Base-by-base conservation (phyloP, 139 green algal genomes). In the Astrephomene gubernaculifera region DNA sequence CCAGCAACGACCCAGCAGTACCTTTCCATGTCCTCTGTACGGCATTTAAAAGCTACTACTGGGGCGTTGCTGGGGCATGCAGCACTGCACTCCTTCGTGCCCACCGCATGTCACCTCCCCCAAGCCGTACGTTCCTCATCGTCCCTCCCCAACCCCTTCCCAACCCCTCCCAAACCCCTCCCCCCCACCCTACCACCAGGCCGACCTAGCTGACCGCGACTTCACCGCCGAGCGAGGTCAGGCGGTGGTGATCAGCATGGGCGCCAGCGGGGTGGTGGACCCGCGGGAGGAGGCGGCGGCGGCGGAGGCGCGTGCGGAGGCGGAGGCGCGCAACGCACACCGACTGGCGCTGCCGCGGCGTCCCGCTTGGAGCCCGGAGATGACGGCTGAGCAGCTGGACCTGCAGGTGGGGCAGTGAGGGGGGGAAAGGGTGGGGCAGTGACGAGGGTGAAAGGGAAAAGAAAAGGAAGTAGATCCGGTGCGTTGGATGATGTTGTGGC, bases 341-440 rank as follows among this genome's bases (percentile, higher is more conserved):
- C 64, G 64, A 5, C 86, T 92, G 35, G 63, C 61, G 60, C 65
- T 99, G 33, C 97, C 94, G 0, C 89, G 95, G 29, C 90, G 97
- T 25, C 97, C 97, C 0, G 36, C 81, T 9, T 99, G 97, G 97
- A 90, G 82, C 36, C 39, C 64, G 0, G 82, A 76, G 39, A 98
- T 89, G 53, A 97, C 92, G 0, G 69, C 92, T 6, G 95, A 97
- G 69, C 83, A 97, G 85, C 89, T 99, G 71, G 95, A 99, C 29
- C 80, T 86, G 31, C 89, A 96, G 88, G 91, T 91, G 49, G 27
- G 87, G 68, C 52, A 10, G 7, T 49, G 52, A 31, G 36, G 72
- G 25, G 41, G 41, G 70, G 43, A 5, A 31, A 8, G 41, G 70
- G 41, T 6, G 41, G 70, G 29, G 41, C 8, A 5, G 24, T 25